Base-by-base conservation (phyloP, 2,329 filamentous ascomycete genomes). In the Leptographium radiaticola region DNA sequence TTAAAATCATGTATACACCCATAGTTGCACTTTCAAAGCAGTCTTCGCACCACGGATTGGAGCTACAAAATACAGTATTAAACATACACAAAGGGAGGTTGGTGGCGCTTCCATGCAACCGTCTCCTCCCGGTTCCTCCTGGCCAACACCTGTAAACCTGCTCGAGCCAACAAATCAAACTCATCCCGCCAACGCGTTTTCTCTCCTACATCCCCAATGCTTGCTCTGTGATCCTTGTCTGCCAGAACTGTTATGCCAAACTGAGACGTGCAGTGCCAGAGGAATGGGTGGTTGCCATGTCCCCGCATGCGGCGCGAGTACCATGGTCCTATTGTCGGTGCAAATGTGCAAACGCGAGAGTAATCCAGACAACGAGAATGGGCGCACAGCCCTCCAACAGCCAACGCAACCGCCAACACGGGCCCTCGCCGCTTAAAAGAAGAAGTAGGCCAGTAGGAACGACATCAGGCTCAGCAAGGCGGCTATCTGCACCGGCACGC, bases 381-480 rank as follows among this genome's bases (percentile, higher is more conserved):
- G 25, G 25, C 25, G 25, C 25, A 25, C 25, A 5, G 25, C 25
- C 25, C 25, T 25, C 25, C 25, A 25, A 25, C 25, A 25, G 25
- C 25, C 25, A 25, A 25, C 25, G 25, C 25, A 25, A 5, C 25
- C 25, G 25, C 25, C 25, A 25, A 25, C 2, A 25, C 25, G 25
- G 25, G 25, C 25, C 25, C 25, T 25, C 25, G 5, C 39, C n/a
- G 2, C 33, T 76, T 83, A 98, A 71, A 98, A 98, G 75, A 98
- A 89, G 69, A 97, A 81, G 71, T 96, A 98, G 53, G 89, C 93
- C 62, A 97, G 79, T 65, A 98, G 71, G 73, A 98, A 98, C 74
- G 88, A 90, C 59, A 95, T 63, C 63, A 98, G 74, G 67, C 90
- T 96, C 45, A 98, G 73, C 25, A 81, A 74, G 25, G 93, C 91